Percentiles rank a stretch among this genome's conserved stretches.
Evolutionary conservation across 495 filamentous ascomycete genomes (phyloP).

Genomic region (Halenospora varia): DNA sequence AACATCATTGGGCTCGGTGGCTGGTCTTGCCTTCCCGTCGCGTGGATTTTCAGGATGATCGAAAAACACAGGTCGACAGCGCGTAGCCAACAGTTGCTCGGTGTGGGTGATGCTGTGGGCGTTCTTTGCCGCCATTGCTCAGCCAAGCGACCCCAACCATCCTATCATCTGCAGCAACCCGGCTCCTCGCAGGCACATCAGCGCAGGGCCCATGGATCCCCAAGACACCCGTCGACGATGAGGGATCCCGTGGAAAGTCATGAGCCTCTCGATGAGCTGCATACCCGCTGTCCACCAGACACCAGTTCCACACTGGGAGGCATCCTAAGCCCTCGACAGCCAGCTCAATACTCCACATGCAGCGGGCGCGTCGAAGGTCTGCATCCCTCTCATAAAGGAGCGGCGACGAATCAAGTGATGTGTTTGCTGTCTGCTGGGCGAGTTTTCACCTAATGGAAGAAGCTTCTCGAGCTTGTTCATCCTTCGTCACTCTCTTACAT

Average conservation of each 20-base stretch:
- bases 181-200: background rate
- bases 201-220: background rate
- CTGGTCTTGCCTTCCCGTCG: background rate
- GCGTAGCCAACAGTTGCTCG: too few species aligned
- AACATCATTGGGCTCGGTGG: background rate
- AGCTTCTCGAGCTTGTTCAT: slow-evolving; percentile 4
- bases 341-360: background rate
- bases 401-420: background rate
- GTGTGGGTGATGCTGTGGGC: too few species aligned
- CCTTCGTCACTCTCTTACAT: slow-evolving; percentile 11
- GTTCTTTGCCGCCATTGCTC: background rate
- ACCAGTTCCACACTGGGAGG: background rate
- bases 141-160: background rate
- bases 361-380: background rate
- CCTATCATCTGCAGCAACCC: background rate
- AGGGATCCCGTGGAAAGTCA: background rate
- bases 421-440: background rate
- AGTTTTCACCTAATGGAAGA: background rate
- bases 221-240: background rate
- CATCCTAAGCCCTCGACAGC: background rate
- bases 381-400: background rate
- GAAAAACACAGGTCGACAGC: background rate
- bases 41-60: background rate
- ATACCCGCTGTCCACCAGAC: background rate
- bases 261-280: slow-evolving; percentile 8